These are phyloP conservation scores for Ilyonectria sp. DNA, from an alignment of 2,329 filamentous ascomycete genomes.

Conservation along the genomic window DNA sequence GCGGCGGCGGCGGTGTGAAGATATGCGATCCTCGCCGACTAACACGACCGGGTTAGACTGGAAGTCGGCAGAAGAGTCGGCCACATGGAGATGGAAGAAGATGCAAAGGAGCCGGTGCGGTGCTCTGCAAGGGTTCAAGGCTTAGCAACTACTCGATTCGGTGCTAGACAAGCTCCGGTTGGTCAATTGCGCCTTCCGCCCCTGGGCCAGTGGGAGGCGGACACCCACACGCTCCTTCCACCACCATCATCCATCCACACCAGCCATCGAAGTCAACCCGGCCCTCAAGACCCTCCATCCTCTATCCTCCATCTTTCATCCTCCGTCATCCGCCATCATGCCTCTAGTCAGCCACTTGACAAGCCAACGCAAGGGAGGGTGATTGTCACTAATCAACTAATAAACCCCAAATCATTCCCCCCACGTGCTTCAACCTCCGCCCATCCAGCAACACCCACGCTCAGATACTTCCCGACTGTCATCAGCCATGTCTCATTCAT, in stretches of 20 bases:
- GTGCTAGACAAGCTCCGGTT: conserved; percentile 43
- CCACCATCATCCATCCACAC: not conserved
- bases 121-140: conserved; percentile 38
- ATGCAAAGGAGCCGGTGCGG: conserved; percentile 3
- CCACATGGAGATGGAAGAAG: conserved; percentile 18
- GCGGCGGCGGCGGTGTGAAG: conserved; percentile 29
- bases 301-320: too few relatives aligned
- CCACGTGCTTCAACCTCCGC: not conserved
- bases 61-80: not conserved
- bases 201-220: conserved; percentile 40
- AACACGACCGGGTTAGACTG: not conserved
- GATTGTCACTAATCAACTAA: not conserved
- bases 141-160: conserved; percentile 49
- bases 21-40: conserved; percentile 5
- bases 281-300: not conserved
- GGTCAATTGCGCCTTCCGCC: conserved; percentile 41
- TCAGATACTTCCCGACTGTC: not conserved
- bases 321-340: conserved; percentile 11
- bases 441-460: not conserved
- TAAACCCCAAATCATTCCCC: not conserved
- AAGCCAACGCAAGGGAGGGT: not conserved
- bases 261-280: not conserved
- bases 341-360: not conserved
- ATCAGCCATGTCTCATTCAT: conserved; percentile 11
- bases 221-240: conserved; percentile 20